A percentile compares a stretch with the other conserved stretches of the same genome.
These are phyloP conservation scores for Handroanthus guayacan DNA, from an alignment of 257 asterid genomes.

Conservation along the genomic window DNA sequence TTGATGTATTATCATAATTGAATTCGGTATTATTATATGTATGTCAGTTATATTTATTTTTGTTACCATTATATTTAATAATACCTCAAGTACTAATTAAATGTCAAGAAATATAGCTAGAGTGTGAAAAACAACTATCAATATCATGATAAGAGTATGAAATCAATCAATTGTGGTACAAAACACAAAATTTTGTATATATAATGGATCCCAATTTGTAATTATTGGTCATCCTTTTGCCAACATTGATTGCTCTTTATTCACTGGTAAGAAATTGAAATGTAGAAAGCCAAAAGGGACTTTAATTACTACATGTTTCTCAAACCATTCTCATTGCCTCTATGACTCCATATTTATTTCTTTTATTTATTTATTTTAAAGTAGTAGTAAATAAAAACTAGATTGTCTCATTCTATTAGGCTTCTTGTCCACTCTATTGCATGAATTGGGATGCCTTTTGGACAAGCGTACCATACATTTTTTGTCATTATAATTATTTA, in stretches of 20 bases:
- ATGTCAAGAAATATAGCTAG: neutral
- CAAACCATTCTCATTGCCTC: neutral
- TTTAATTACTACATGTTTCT: neutral
- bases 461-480: too few species aligned
- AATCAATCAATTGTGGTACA: neutral
- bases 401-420: neutral
- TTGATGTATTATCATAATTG: too few species aligned
- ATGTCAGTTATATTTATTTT: too few species aligned
- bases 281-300: slow-evolving; percentile 4
- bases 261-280: neutral
- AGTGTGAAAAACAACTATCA: neutral
- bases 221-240: neutral
- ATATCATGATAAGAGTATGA: neutral
- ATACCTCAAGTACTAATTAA: neutral
- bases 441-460: too few species aligned
- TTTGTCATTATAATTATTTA: too few species aligned
- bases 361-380: too few species aligned
- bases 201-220: slow-evolving; percentile 7
- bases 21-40: too few species aligned
- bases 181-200: neutral
- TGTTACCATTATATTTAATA: neutral
- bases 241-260: neutral
- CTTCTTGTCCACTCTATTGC: too few species aligned
- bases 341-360: neutral
- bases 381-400: too few species aligned